A percentile compares a stretch with the other conserved stretches of the same genome.
Evolutionary conservation across 2,329 filamentous ascomycete species (phyloP).

Genomic region (Penicillium sp.): DNA sequence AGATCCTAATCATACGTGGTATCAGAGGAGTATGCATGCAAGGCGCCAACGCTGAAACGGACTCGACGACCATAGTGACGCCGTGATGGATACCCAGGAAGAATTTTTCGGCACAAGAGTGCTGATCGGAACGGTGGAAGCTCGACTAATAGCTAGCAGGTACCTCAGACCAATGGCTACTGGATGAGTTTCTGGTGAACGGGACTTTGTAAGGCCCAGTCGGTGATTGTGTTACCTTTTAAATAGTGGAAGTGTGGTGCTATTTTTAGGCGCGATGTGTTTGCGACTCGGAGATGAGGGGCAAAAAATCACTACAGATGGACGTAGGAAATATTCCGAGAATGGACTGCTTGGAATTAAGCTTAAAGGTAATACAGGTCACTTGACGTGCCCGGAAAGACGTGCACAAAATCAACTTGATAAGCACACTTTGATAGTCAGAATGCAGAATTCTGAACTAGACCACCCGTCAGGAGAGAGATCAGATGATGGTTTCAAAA

Average conservation of each 20-base stretch:
- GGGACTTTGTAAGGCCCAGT: background rate
- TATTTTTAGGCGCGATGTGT: background rate
- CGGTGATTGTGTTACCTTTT: background rate
- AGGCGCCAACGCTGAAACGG: background rate
- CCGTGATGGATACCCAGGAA: background rate
- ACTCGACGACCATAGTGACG: background rate
- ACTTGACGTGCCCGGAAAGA: background rate
- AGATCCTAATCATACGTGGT: too few relatives aligned
- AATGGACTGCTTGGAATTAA: background rate
- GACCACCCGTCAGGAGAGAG: background rate
- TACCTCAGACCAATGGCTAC: background rate
- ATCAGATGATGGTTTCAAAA: background rate
- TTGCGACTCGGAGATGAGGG: background rate
- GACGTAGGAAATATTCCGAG: background rate
- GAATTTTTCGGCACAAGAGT: background rate
- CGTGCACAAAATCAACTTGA: background rate
- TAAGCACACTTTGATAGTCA: background rate
- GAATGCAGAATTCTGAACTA: background rate
- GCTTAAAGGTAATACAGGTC: background rate
- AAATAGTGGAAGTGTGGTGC: background rate
- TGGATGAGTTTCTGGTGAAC: background rate
- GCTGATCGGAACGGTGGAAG: background rate
- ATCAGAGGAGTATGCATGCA: background rate
- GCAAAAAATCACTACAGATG: too few relatives aligned
- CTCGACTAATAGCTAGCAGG: background rate